Evolutionary conservation across 345 rosid species (phyloP).

Genomic region (Eucalyptus cladocalyx): DNA sequence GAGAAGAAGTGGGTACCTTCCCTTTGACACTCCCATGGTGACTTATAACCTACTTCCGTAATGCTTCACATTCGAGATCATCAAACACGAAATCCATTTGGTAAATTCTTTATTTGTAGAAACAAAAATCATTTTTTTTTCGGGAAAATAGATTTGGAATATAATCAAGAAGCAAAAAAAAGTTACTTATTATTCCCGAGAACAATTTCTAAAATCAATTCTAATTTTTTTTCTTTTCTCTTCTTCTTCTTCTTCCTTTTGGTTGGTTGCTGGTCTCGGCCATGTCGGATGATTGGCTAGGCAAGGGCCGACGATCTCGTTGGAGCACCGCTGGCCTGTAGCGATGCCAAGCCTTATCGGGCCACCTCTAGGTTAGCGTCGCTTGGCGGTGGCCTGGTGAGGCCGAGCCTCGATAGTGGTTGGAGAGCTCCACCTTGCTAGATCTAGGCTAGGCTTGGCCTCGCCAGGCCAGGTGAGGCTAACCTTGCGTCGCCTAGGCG

Average conservation of each 20-base stretch:
- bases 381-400: fast-evolving
- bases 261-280: fast-evolving
- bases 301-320: fast-evolving
- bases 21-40: background rate
- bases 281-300: fast-evolving
- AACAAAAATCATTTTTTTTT: no score
- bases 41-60: background rate
- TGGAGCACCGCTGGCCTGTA: fast-evolving
- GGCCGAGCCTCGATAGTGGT: fast-evolving
- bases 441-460: no score
- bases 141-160: no score
- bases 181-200: no score
- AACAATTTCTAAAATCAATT: no score
- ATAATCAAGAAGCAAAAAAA: no score
- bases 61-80: background rate
- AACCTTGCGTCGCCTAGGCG: fast-evolving
- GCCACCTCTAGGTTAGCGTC: no score
- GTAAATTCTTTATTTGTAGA: fast-evolving
- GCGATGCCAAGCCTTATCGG: fast-evolving
- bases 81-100: background rate
- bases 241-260: no score
- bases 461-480: fast-evolving
- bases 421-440: no score
- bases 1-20: background rate
- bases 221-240: fast-evolving